phyloP scores from a whole-genome alignment of 306 rosid genomes.

The Dalbergia oliveri region DNA sequence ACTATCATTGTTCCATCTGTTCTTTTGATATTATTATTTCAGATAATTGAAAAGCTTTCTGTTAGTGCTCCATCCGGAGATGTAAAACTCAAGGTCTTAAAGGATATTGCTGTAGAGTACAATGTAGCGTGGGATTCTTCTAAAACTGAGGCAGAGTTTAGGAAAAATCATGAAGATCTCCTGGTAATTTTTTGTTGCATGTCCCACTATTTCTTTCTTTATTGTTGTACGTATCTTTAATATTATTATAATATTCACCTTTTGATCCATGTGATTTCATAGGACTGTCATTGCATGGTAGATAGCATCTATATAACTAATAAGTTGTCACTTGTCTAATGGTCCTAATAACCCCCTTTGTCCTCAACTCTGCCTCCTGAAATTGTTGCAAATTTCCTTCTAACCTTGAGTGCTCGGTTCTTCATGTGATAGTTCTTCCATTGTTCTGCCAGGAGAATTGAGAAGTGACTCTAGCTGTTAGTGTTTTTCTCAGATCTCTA shows the following conservation, averaged over 20 bases:
- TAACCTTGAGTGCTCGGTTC: slow-evolving; percentile 23
- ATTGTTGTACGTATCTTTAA: background rate
- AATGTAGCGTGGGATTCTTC: slow-evolving; percentile 90
- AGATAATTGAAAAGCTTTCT: slow-evolving; percentile 96
- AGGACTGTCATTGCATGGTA: background rate
- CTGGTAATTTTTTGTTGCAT: slow-evolving; percentile 67
- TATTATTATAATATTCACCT: slow-evolving; percentile 21
- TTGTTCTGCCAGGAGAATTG: background rate
- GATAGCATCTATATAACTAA: background rate
- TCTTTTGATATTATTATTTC: slow-evolving; percentile 44
- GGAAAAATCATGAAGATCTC: slow-evolving; percentile 91
- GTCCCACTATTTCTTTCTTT: slow-evolving; percentile 28
- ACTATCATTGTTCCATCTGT: slow-evolving; percentile 36
- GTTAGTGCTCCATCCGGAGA: slow-evolving; percentile 81
- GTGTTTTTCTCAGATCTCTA: slow-evolving; percentile 6
- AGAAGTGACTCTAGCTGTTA: slow-evolving; percentile 25
- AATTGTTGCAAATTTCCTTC: slow-evolving; percentile 26
- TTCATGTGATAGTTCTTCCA: background rate
- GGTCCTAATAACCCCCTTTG: slow-evolving; percentile 8
- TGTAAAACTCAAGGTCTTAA: slow-evolving; percentile 85
- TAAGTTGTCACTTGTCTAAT: slow-evolving; percentile 16
- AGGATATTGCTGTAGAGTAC: slow-evolving; percentile 78
- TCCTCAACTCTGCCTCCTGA: slow-evolving; percentile 9
- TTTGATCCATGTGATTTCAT: slow-evolving; percentile 25
- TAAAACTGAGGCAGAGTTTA: slow-evolving; percentile 76